phyloP scores from a whole-genome alignment of 1,284 basidiomycete genomes.

The Polyporus tsugae region DNA sequence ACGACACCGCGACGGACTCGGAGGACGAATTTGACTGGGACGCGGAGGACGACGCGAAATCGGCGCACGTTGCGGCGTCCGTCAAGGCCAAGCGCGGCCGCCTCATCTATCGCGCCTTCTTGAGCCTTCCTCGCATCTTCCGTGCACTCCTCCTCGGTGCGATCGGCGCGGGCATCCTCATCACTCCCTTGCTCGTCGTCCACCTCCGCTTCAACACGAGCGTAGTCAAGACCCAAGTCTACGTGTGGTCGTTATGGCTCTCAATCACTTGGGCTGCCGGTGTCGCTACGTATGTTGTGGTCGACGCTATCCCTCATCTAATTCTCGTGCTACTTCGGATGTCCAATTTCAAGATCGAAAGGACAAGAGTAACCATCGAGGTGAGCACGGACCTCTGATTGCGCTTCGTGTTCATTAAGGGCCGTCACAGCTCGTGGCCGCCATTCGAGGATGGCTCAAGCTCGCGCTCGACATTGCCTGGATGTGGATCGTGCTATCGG shows the following conservation, averaged over 20 bases:
- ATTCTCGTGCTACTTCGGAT: slow-evolving; percentile 62
- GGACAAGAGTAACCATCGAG: slow-evolving; percentile 70
- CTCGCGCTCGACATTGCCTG: slow-evolving; percentile 69
- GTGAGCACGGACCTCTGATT: slow-evolving; percentile 45
- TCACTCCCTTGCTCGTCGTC: slow-evolving; percentile 75
- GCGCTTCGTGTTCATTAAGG: background rate
- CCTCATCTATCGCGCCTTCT: slow-evolving; percentile 68
- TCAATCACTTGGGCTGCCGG: slow-evolving; percentile 73
- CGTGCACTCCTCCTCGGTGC: slow-evolving; percentile 63
- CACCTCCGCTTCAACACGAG: slow-evolving; percentile 63
- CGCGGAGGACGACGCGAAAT: slow-evolving; percentile 54
- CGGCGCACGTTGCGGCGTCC: slow-evolving; percentile 31
- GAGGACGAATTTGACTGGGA: slow-evolving; percentile 83
- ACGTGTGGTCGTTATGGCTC: slow-evolving; percentile 78
- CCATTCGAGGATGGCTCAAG: slow-evolving; percentile 77
- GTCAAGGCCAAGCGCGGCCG: slow-evolving; percentile 60
- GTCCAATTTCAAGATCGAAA: slow-evolving; percentile 69
- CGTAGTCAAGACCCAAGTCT: slow-evolving; percentile 60
- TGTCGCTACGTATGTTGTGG: slow-evolving; percentile 67
- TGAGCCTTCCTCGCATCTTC: slow-evolving; percentile 69
- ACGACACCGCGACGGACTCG: slow-evolving; percentile 66
- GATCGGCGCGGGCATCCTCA: slow-evolving; percentile 68
- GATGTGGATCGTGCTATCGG: slow-evolving; percentile 76
- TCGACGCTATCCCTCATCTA: slow-evolving; percentile 68
- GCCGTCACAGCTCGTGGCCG: slow-evolving; percentile 62